Base-by-base conservation (phyloP, 2,329 filamentous ascomycete species). In the Trichoderma sp. region DNA sequence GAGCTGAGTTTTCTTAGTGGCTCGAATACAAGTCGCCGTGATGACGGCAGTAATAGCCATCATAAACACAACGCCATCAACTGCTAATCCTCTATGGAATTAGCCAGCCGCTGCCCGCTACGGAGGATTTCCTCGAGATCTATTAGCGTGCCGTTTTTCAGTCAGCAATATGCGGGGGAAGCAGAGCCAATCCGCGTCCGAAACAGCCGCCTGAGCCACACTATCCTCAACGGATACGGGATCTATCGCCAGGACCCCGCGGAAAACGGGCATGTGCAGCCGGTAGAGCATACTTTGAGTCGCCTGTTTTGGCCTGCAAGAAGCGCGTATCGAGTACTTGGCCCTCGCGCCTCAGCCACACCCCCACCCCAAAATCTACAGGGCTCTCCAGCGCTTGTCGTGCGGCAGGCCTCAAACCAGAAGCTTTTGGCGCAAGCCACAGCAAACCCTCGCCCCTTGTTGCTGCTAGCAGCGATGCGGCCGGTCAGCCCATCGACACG, bases 91-190 rank as follows among this genome's bases (percentile, higher is more conserved):
- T 5, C n/a, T 49, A 24, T 24, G 5, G 47, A 24, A 49, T 49
- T 49, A 21, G 47, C 47, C 19, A 5, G 47, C 47, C 47, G 40
- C 40, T 49, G 47, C 8, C 47, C 47, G 21, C 47, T 49, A 13
- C 47, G 47, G 47, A 49, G 5, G 47, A 11, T 49, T 47, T 49
- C 47, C n/a, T 24, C 4, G n/a, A 24, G 47, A 49, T 49, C 47
- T 49, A 49, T 33, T 49, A 49, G 59, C n/a, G n/a, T n/a, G n/a
- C 59, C 59, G 43, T 49, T 47, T n/a, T 53, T 62, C 60, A 53
- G 60, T 19, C 40, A 27, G 29, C 43, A 43, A 35, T 52, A 33
- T 62, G 60, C 60, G 60, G 60, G 60, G 43, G 35, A 52, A 52
- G 40, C 40, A 19, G 47, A 5, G 47, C 47, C 47, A 49, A 49